Percentiles rank a stretch among this genome's conserved stretches.
Conservation (phyloP, 176 grass and related monocot genomes). For the Oryza glumipatula region DNA sequence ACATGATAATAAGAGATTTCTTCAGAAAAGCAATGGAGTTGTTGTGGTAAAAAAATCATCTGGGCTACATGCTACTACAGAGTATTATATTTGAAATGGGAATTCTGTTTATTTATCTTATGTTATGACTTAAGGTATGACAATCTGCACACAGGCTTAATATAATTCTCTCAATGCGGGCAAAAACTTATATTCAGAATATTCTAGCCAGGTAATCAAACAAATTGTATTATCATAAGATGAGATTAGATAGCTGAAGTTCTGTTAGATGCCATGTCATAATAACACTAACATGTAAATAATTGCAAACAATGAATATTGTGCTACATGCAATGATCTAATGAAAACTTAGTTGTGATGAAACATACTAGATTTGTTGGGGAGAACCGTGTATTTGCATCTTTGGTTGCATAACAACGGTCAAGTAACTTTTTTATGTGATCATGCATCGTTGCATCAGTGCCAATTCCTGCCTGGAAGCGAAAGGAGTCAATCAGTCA, state of each 20-base stretch:
- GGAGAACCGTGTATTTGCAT: conserved; percentile 85
- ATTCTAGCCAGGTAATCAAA: conserved; percentile 8
- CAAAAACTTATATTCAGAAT: not conserved
- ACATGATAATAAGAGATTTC: conserved; percentile 8
- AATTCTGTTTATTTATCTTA: not conserved
- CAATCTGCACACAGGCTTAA: conserved; percentile 16
- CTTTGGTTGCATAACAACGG: conserved; percentile 91
- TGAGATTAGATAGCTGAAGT: not conserved
- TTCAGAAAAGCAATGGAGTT: not conserved
- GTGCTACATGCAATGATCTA: conserved; percentile 6
- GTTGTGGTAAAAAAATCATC: not conserved
- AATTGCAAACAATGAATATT: conserved; percentile 21
- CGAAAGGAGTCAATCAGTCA: conserved; percentile 31
- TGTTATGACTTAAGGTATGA: conserved; percentile 1
- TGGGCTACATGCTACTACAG: conserved; percentile 3
- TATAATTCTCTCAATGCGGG: not conserved
- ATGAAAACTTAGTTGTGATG: conserved; percentile 28
- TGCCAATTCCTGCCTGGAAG: conserved; percentile 94
- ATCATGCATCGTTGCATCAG: conserved; percentile 99
- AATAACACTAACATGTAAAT: not conserved
- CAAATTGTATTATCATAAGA: not conserved
- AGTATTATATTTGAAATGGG: not conserved
- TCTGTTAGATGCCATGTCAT: not conserved
- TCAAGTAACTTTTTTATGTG: conserved; percentile 99
- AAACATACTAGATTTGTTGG: conserved; percentile 87